Evolutionary conservation across 768 basidiomycete genomes (phyloP), one percentile per base, ranked within the genome.

Genomic region (Pisolithus microcarpus): DNA sequence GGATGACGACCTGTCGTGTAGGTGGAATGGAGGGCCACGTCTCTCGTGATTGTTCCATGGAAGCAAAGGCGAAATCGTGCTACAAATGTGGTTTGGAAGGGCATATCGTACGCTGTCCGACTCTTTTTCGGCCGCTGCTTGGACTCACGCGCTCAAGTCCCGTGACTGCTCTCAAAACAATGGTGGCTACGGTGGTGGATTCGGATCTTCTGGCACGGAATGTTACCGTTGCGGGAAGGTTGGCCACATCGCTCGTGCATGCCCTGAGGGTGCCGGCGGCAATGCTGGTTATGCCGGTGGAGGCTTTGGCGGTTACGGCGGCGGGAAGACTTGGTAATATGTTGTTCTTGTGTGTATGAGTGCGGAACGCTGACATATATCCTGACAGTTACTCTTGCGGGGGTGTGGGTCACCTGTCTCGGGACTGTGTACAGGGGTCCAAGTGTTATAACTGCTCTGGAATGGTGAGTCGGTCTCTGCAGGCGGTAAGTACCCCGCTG

Each of bases 391-490:
- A 90, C 74, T 80, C 84, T 50, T 92, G 91, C 62, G 90, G 91
- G 42, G 91, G 88, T 45, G 82, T 89, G 45, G 91, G 91, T 48
- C 91, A 94, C 65, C 58, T 94, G 68, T 83, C 84, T 48, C 84
- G 89, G 52, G 91, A 93, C 63, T 94, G 91, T 62, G 82, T 83
- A 10, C 85, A 89, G 59, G 86, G 85, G 15, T 75, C 80, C 18
- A 91, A 91, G 64, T 92, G 89, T 70, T 91, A 91, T 72, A 91
- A 91, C 69, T 92, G 89, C 70, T 79, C 77, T 38, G 81, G 77
- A 44, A 69, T 79, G 50, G 90, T 90, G 56, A 61, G 86, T 79
- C 15, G 24, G 28, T 26, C 34, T 40, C 1, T 21, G 4, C 28
- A 4, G 36, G 15, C 16, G 7, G 21, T 28, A 51, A 24, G 43